Percentiles rank a stretch among this genome's conserved stretches.
These are phyloP conservation scores for Hanseniaspora valbyensis DNA, from an alignment of 805 yeast species.

Conservation along the genomic window DNA sequence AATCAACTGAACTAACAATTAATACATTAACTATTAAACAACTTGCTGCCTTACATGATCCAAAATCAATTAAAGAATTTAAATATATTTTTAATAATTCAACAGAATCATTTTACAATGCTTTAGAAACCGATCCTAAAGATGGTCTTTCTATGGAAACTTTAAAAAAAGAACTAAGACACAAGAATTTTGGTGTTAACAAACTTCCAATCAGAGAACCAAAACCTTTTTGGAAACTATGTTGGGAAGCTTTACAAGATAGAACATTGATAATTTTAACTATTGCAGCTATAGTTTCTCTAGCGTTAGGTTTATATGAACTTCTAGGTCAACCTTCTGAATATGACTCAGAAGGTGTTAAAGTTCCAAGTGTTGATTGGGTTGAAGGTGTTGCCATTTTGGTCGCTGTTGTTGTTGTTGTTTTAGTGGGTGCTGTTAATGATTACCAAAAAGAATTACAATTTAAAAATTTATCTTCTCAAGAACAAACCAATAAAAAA, in stretches of 20 bases:
- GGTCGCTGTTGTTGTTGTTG: constrained; percentile 82
- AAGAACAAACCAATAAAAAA: constrained; percentile 66
- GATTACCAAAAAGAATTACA: constrained; percentile 95
- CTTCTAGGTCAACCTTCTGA: constrained; percentile 74
- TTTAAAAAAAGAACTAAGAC: constrained; percentile 8
- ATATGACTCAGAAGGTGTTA: constrained; percentile 66
- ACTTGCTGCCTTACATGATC: constrained; percentile 26
- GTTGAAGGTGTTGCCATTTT: constrained; percentile 98
- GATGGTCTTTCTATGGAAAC: constrained; percentile 22
- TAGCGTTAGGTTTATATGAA: constrained; percentile 85
- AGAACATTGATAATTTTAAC: constrained; percentile 75
- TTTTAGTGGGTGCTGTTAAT: constrained; percentile 85
- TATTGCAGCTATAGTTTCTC: constrained; percentile 78
- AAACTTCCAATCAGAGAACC: constrained; percentile 58
- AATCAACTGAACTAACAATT: not conserved
- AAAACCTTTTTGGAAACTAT: constrained; percentile 54
- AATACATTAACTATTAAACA: constrained; percentile 20
- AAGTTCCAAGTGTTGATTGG: constrained; percentile 85
- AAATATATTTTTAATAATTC: constrained; percentile 22
- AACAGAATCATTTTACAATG: constrained; percentile 20
- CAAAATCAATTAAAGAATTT: constrained; percentile 26
- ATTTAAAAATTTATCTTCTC: constrained; percentile 74
- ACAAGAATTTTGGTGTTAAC: constrained; percentile 53
- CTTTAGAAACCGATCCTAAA: constrained; percentile 21
- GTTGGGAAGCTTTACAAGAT: constrained; percentile 80